A percentile compares a stretch with the other conserved stretches of the same genome.
Evolutionary conservation across 768 basidiomycete species (phyloP).

Genomic region (Trametes cingulata): DNA sequence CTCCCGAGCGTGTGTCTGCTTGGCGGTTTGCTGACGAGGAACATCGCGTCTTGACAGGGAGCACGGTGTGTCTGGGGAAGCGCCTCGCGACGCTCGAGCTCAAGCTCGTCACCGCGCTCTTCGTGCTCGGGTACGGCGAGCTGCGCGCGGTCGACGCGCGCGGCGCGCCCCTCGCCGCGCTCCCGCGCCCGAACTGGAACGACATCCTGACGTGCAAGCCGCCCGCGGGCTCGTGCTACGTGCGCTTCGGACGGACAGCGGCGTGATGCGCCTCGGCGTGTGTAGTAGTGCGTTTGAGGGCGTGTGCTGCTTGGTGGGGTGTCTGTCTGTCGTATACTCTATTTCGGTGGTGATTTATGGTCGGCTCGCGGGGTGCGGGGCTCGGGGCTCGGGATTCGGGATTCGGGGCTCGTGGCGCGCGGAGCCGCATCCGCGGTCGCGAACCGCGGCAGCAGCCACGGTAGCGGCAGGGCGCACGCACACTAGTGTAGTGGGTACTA

Average conservation of each 20-base stretch:
- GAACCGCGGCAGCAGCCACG: neutral
- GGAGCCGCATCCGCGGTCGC: too few relatives aligned
- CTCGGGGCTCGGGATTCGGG: too few relatives aligned
- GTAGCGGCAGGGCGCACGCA: neutral
- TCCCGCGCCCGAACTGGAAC: constrained; percentile 77
- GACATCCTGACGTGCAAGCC: constrained; percentile 71
- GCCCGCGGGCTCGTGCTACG: constrained; percentile 50
- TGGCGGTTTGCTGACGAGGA: neutral
- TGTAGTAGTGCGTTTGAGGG: neutral
- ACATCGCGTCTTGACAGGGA: constrained; percentile 45
- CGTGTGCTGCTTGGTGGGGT: too few relatives aligned
- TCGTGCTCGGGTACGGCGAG: constrained; percentile 59
- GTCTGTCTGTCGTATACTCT: too few relatives aligned
- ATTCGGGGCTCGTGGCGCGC: too few relatives aligned
- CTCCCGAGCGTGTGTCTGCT: too few relatives aligned
- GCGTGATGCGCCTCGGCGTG: neutral
- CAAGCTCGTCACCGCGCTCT: constrained; percentile 68
- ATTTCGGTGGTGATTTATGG: too few relatives aligned
- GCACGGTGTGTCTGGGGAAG: constrained; percentile 69
- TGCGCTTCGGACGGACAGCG: constrained; percentile 31
- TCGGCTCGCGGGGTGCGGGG: too few relatives aligned
- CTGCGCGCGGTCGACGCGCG: constrained; percentile 55
- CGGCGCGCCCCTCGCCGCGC: constrained; percentile 44
- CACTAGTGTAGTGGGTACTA: constrained; percentile 6
- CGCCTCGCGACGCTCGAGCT: constrained; percentile 74